Evolutionary conservation across 2,329 filamentous ascomycete species (phyloP), one percentile per base, ranked within the genome.

Genomic region (Eurotiales sp.): DNA sequence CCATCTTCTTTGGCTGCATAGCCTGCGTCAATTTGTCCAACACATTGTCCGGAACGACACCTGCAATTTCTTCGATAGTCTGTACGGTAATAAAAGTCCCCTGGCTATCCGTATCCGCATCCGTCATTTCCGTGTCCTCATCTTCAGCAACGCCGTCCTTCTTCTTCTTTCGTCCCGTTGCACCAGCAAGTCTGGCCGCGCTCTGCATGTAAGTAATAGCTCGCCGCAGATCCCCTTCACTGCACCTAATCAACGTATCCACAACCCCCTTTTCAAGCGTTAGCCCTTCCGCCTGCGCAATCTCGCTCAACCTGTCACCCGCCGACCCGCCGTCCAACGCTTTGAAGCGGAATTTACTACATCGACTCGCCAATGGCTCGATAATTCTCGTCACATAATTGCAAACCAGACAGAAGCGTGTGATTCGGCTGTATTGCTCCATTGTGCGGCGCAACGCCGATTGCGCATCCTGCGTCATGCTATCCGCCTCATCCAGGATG

Each of bases 341-440:
- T 82, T 99, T 99, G 81, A 99, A 99, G 27, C 93, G 81, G 68
- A 99, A 99, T 72, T 99, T 99, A 71, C 85, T 90, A 75, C 93
- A 99, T 61, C 93, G 82, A 68, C 85, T 90, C 1, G 93, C 93
- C 19, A 99, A 75, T 6, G 93, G 95, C 66, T 99, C 93, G 63
- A 99, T 99, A 66, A 99, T 99, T 53, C 93, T 80, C 3, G 93
- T 97, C 41, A 99, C 93, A 64, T 99, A 99, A 73, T 99, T 99
- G 74, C 95, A 99, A 53, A 97, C 92, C 37, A 99, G 78, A 66
- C 93, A 97, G 71, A 99, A 99, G 12, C 93, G 82, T 2, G 93
- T 99, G 72, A 97, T 96, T 64, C 90, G 91, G 69, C 83, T 88
- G 72, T 97, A 97, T 41, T 90, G 95, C 74, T 99, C 93, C 93